phyloP scores from a whole-genome alignment of 805 yeast species.

The Pichia heedii region DNA sequence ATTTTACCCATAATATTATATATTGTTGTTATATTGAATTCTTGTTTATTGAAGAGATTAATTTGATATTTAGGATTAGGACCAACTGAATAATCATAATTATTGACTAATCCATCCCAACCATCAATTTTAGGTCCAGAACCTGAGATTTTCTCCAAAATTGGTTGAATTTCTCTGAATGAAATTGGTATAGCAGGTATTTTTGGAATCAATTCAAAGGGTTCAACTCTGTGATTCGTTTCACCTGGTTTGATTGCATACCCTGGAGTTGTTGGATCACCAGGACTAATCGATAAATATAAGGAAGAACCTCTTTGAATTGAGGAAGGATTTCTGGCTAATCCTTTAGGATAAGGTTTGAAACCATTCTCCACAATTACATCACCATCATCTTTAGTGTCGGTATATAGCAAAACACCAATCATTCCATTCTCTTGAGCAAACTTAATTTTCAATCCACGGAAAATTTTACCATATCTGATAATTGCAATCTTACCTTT shows the following conservation, averaged over 20 bases:
- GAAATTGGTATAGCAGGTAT: slow-evolving; percentile 70
- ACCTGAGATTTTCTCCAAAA: slow-evolving; percentile 50
- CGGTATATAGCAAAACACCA: slow-evolving; percentile 61
- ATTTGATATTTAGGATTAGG: slow-evolving; percentile 33
- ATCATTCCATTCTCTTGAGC: slow-evolving; percentile 65
- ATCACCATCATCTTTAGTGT: slow-evolving; percentile 56
- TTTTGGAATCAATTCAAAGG: slow-evolving; percentile 42
- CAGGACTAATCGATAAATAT: slow-evolving; percentile 53
- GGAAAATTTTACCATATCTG: slow-evolving; percentile 56
- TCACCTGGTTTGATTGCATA: slow-evolving; percentile 52
- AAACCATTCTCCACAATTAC: slow-evolving; percentile 48
- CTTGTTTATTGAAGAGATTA: slow-evolving; percentile 52
- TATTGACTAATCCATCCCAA: slow-evolving; percentile 28
- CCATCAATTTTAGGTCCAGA: slow-evolving; percentile 36
- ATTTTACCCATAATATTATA: slow-evolving; percentile 55
- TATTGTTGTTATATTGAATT: slow-evolving; percentile 51
- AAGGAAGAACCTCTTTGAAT: slow-evolving; percentile 73
- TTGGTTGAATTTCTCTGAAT: slow-evolving; percentile 53
- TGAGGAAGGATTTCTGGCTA: slow-evolving; percentile 67
- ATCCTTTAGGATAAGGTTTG: slow-evolving; percentile 63
- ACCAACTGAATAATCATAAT: slow-evolving; percentile 29
- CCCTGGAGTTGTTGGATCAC: slow-evolving; percentile 76
- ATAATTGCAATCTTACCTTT: slow-evolving; percentile 55
- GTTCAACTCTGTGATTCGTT: slow-evolving; percentile 40
- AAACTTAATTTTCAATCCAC: slow-evolving; percentile 69